phyloP scores from a whole-genome alignment of 2,329 filamentous ascomycete genomes.

The Sordariomycetes sp. region DNA sequence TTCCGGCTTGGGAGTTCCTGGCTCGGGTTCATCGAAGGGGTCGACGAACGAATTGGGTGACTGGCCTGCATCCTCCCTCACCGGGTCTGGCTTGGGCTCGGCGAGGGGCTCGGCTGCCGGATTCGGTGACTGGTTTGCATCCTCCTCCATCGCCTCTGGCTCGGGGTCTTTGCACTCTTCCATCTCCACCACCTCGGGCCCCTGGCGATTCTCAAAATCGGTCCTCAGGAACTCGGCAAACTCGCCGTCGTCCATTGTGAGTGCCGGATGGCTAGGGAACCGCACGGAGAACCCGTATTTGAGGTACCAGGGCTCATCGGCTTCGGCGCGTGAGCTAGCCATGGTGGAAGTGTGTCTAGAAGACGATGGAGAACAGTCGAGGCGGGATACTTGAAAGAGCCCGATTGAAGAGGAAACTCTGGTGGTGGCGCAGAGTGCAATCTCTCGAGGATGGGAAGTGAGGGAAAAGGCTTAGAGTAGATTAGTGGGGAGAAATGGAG shows the following conservation, averaged over 20 bases:
- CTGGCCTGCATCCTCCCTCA: too few species aligned
- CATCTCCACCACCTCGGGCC: not conserved
- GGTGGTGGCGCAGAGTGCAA: too few species aligned
- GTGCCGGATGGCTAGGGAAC: slow-evolving; percentile 23
- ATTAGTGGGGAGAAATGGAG: too few species aligned
- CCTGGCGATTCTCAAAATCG: slow-evolving; percentile 11
- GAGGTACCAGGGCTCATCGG: slow-evolving; percentile 23
- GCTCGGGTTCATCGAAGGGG: not conserved
- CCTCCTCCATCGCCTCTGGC: not conserved
- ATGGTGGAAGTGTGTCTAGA: not conserved
- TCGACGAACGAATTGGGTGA: too few species aligned
- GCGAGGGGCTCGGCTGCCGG: too few species aligned
- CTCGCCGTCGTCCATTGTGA: slow-evolving; percentile 18
- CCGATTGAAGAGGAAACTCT: too few species aligned
- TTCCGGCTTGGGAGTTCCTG: not conserved
- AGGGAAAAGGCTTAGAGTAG: too few species aligned
- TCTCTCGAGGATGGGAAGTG: too few species aligned
- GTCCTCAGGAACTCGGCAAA: slow-evolving; percentile 20
- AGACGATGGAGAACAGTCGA: not conserved
- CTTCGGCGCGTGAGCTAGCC: not conserved
- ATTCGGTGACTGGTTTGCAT: too few species aligned
- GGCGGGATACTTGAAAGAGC: too few species aligned
- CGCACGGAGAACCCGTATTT: slow-evolving; percentile 24
- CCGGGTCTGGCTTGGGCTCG: not conserved
- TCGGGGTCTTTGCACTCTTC: not conserved